Conservation (phyloP, 2,329 filamentous ascomycete species). For the Chrysosporium queenslandicum region DNA sequence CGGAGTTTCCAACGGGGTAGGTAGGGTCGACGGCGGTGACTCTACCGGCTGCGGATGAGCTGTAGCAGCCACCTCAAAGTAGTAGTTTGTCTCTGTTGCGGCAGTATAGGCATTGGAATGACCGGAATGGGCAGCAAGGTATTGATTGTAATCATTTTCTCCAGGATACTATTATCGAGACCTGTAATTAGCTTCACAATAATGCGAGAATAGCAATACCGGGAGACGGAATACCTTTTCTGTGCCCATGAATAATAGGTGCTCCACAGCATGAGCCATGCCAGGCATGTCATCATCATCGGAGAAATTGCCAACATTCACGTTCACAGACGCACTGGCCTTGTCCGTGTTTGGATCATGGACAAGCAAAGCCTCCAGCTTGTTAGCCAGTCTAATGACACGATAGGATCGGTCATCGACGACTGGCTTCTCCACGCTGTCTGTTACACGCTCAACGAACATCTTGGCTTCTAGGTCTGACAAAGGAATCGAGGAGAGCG, state of each 20-base stretch:
- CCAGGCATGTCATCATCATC: slow-evolving; percentile 85
- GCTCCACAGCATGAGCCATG: slow-evolving; percentile 92
- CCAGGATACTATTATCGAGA: slow-evolving; percentile 57
- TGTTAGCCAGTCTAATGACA: slow-evolving; percentile 73
- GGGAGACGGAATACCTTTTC: slow-evolving; percentile 57
- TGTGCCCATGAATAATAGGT: slow-evolving; percentile 96
- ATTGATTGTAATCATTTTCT: slow-evolving; percentile 93
- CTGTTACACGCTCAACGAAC: slow-evolving; percentile 46
- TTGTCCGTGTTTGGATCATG: slow-evolving; percentile 95
- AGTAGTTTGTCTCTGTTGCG: slow-evolving; percentile 91
- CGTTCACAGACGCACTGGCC: slow-evolving; percentile 87
- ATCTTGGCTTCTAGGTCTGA: slow-evolving; percentile 22
- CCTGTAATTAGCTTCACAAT: slow-evolving; percentile 1
- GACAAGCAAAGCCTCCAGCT: slow-evolving; percentile 82
- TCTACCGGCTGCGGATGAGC: slow-evolving; percentile 33
- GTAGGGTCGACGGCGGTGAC: slow-evolving; percentile 1
- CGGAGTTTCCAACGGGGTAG: slow-evolving; percentile 10
- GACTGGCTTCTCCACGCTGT: slow-evolving; percentile 68
- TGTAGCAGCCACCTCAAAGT: slow-evolving; percentile 85
- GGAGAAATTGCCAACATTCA: slow-evolving; percentile 92
- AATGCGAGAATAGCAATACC: neutral
- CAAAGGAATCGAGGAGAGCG: neutral
- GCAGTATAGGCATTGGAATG: slow-evolving; percentile 93
- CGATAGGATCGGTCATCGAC: slow-evolving; percentile 81
- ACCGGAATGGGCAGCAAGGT: slow-evolving; percentile 79